Evolutionary conservation across 2,329 filamentous ascomycete species (phyloP).

Genomic region (Fusarium sp.): DNA sequence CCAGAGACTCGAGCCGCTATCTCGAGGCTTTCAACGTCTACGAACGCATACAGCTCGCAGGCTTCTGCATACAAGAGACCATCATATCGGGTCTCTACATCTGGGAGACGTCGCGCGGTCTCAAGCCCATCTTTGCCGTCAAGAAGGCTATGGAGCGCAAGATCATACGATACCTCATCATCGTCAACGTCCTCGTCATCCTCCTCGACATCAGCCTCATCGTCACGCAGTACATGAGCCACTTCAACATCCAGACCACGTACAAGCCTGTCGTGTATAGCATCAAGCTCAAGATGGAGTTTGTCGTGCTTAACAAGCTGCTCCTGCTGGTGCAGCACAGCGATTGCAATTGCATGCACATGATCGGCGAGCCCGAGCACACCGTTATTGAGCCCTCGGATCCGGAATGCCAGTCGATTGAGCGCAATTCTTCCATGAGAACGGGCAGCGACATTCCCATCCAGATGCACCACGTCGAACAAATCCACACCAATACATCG

Average conservation of each 20-base stretch:
- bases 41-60: conserved; percentile 30
- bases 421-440: conserved; percentile 1
- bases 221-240: conserved; percentile 28
- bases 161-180: conserved; percentile 27
- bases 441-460: conserved; percentile 13
- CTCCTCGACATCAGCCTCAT: conserved; percentile 31
- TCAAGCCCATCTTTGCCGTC: conserved; percentile 31
- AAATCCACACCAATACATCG: background rate
- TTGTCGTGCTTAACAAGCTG: conserved; percentile 33
- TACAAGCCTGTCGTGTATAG: conserved; percentile 37
- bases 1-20: conserved; percentile 9
- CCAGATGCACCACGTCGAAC: conserved; percentile 6
- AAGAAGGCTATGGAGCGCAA: conserved; percentile 22
- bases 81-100: conserved; percentile 33
- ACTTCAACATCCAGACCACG: conserved; percentile 34
- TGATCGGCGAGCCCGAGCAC: conserved; percentile 11
- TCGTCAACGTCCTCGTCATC: conserved; percentile 35
- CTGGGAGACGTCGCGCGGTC: conserved; percentile 28
- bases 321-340: conserved; percentile 24
- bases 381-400: background rate
- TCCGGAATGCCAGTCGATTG: conserved; percentile 10
- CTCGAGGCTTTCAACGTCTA: conserved; percentile 31
- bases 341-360: conserved; percentile 33
- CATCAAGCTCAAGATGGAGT: conserved; percentile 38
- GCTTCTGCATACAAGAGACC: conserved; percentile 31